Base-by-base conservation (phyloP, 2,329 filamentous ascomycete genomes). In the Aspergillus sojae region DNA sequence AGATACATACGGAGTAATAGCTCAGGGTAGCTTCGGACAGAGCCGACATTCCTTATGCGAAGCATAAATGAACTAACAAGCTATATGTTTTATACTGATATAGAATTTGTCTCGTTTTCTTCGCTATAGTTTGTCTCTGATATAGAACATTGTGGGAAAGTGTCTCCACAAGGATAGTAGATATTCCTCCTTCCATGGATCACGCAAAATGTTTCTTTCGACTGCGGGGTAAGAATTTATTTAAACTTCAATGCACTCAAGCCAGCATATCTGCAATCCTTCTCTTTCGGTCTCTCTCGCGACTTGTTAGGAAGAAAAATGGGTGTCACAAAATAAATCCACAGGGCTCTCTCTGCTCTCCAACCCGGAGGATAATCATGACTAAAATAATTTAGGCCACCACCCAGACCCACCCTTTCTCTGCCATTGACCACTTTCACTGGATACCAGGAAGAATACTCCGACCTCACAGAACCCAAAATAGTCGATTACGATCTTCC, bases 211-310 rank as follows among this genome's bases (percentile, higher is more conserved):
- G 12, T 48, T 28, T 30, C 26, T n/a, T 46, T 23, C 12, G 9
- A 14, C 23, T 50, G 57, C 43, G 57, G 57, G 43, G 57, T 58
- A 39, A 19, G 10, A 36, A 36, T 10, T n/a, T 7, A 59, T 41
- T 59, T 59, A 52, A 52, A 59, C 43, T 59, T 59, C 57, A 21
- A 52, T 52, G 28, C 28, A 52, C 4, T 12, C 26, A 5, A 41
- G 39, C 45, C 45, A 28, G 5, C 26, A 28, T 23, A 26, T 28
- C n/a, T 23, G 21, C 19, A n/a, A 41, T 41, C 16, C 39, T 41
- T n/a, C 19, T 9, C 23, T 48, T 12, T 26, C 34, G 14, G 5
- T 36, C 32, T 34, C 32, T 12, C 32, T 34, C 32, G 10, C 34
- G 14, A 16, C 34, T 36, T 36, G 34, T 5, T 16, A 16, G 14